A percentile compares a stretch with the other conserved stretches of the same genome.
Evolutionary conservation across 306 rosid genomes (phyloP).

Genomic region (Cicer yamashitae): DNA sequence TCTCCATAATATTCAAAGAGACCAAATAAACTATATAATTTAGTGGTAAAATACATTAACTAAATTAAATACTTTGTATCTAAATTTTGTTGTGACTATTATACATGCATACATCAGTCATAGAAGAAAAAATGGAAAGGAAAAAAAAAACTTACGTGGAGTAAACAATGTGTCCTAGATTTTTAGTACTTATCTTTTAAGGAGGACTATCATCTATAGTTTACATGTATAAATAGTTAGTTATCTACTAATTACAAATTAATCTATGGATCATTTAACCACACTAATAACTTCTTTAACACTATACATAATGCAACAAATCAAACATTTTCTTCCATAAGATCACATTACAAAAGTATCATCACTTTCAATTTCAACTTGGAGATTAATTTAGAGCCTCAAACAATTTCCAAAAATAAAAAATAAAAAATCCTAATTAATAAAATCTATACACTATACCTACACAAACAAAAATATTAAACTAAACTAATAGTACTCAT

Average conservation of each 20-base stretch:
- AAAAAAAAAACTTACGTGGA: neutral
- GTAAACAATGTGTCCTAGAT: neutral
- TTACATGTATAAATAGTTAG: no score
- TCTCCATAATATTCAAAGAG: neutral
- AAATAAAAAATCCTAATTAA: neutral
- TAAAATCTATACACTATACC: slow-evolving; percentile 18
- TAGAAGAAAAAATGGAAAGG: neutral
- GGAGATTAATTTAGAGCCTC: slow-evolving; percentile 33
- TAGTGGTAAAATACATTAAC: neutral
- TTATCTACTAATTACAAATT: no score
- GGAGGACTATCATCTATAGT: neutral
- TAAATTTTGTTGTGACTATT: neutral
- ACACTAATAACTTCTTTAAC: neutral
- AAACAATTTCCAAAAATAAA: neutral
- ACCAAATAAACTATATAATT: neutral
- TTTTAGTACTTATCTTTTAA: neutral
- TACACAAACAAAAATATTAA: slow-evolving; percentile 9
- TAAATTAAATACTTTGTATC: neutral
- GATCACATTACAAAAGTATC: slow-evolving; percentile 35
- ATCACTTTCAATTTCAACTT: slow-evolving; percentile 13
- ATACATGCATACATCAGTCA: neutral
- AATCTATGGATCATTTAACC: no score
- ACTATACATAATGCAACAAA: slow-evolving; percentile 20
- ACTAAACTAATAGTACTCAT: slow-evolving; percentile 10
- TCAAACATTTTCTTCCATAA: slow-evolving; percentile 26